phyloP scores from a whole-genome alignment of 2,329 filamentous ascomycete genomes.

The Botrytis sinoallii region DNA sequence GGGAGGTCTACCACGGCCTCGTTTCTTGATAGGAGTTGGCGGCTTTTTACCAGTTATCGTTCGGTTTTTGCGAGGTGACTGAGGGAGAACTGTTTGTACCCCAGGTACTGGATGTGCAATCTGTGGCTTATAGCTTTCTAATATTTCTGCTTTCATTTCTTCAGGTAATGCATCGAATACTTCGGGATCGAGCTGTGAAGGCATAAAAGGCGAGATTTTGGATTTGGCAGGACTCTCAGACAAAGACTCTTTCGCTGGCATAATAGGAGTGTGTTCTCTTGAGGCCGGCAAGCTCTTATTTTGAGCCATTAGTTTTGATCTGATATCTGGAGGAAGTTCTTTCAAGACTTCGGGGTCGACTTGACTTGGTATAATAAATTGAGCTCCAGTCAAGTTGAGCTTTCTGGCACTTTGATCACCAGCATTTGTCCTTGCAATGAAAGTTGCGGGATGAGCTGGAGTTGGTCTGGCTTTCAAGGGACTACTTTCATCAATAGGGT shows the following conservation, averaged over 20 bases:
- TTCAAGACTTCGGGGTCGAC: slow-evolving; percentile 78
- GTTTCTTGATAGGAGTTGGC: slow-evolving; percentile 62
- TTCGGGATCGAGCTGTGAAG: slow-evolving; percentile 80
- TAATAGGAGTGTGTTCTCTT: slow-evolving; percentile 33
- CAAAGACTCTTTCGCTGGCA: slow-evolving; percentile 33
- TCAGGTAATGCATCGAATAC: slow-evolving; percentile 80
- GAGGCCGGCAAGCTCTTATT: slow-evolving; percentile 36
- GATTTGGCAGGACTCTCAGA: slow-evolving; percentile 28
- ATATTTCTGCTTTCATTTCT: slow-evolving; percentile 79
- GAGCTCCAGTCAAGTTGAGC: slow-evolving; percentile 80
- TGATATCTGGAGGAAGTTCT: slow-evolving; percentile 80
- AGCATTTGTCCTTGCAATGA: slow-evolving; percentile 47
- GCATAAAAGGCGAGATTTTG: slow-evolving; percentile 31
- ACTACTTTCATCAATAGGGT: slow-evolving; percentile 55
- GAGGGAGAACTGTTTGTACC: slow-evolving; percentile 37
- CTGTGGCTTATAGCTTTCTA: slow-evolving; percentile 61
- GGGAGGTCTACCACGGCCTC: slow-evolving; percentile 43
- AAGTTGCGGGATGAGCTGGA: slow-evolving; percentile 50
- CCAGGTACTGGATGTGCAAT: slow-evolving; percentile 28
- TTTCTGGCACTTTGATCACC: slow-evolving; percentile 55
- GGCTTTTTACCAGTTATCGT: slow-evolving; percentile 33
- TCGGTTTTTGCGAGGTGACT: slow-evolving; percentile 56
- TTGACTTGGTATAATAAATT: slow-evolving; percentile 86
- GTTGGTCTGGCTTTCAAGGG: slow-evolving; percentile 48
- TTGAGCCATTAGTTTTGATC: slow-evolving; percentile 68